Percentiles rank a stretch among this genome's conserved stretches.
phyloP scores from a whole-genome alignment of 2,329 filamentous ascomycete genomes.

The Neonectria faginata region DNA sequence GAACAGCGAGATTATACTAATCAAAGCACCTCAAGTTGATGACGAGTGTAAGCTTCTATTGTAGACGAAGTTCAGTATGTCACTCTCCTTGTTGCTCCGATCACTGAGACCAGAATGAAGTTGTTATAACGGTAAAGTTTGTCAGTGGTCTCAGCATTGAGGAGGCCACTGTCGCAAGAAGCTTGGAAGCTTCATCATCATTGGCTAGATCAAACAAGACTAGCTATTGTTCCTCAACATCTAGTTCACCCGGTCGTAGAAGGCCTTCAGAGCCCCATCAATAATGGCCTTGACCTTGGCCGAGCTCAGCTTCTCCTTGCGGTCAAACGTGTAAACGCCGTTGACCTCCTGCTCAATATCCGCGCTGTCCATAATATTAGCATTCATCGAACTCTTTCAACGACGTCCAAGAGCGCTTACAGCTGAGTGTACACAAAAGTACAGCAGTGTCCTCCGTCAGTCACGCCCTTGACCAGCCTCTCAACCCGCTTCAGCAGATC shows the following conservation, averaged over 20 bases:
- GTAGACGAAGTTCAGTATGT: too few relatives aligned
- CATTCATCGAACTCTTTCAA: not conserved
- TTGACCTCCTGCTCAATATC: conserved; percentile 78
- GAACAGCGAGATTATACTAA: too few relatives aligned
- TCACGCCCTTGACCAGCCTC: conserved; percentile 68
- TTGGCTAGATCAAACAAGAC: not conserved
- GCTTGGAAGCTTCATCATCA: not conserved
- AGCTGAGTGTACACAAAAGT: conserved; percentile 76
- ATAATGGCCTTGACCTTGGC: conserved; percentile 68
- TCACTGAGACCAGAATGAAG: not conserved
- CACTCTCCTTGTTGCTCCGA: not conserved
- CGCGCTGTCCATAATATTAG: conserved; percentile 49
- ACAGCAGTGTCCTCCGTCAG: conserved; percentile 66
- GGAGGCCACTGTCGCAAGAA: not conserved
- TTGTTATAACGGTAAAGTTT: too few relatives aligned
- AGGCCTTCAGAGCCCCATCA: conserved; percentile 61
- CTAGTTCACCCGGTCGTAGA: conserved; percentile 51
- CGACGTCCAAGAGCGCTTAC: conserved; percentile 50
- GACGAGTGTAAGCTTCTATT: too few relatives aligned
- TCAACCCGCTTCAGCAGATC: conserved; percentile 71
- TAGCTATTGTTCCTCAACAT: not conserved
- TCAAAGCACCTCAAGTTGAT: too few relatives aligned
- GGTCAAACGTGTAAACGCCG: conserved; percentile 72
- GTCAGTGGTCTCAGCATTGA: not conserved
- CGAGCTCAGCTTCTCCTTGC: conserved; percentile 70